Evolutionary conservation across 495 filamentous ascomycete species (phyloP).

Genomic region (Parachaetomium inaequale): DNA sequence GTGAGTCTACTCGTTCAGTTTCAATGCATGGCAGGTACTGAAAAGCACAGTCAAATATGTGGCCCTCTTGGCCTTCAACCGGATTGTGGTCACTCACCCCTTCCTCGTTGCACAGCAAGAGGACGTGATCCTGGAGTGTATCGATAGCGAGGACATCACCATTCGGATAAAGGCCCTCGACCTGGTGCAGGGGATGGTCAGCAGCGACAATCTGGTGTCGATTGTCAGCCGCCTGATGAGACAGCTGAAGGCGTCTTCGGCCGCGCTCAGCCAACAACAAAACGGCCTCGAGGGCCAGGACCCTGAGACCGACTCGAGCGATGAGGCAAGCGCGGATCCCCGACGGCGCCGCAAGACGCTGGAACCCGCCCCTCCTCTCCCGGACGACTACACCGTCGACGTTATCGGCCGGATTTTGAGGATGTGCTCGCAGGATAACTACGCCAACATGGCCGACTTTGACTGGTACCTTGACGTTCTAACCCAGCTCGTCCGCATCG

Average conservation of each 20-base stretch:
- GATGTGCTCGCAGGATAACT: constrained; percentile 90
- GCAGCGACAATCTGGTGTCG: constrained; percentile 70
- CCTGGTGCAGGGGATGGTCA: constrained; percentile 87
- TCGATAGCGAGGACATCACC: constrained; percentile 94
- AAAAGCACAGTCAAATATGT: constrained; percentile 83
- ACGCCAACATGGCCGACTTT: constrained; percentile 80
- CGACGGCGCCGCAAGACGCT: constrained; percentile 34
- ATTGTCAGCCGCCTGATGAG: constrained; percentile 82
- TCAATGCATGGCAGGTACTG: not conserved
- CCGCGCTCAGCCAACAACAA: constrained; percentile 32
- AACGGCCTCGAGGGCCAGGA: constrained; percentile 34
- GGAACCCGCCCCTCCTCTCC: constrained; percentile 51
- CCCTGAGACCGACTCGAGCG: constrained; percentile 53
- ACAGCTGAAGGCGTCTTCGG: constrained; percentile 63
- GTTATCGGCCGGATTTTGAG: constrained; percentile 77
- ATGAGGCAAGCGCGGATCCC: constrained; percentile 52
- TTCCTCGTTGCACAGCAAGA: constrained; percentile 84
- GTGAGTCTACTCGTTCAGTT: constrained; percentile 48
- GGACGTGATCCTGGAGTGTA: constrained; percentile 91
- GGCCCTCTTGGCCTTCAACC: constrained; percentile 88
- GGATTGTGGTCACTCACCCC: constrained; percentile 85
- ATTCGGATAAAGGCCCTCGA: constrained; percentile 91
- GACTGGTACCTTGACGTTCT: constrained; percentile 94
- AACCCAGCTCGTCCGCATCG: constrained; percentile 70
- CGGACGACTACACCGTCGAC: constrained; percentile 75